phyloP scores from a whole-genome alignment of 257 asterid species.

The Penstemon eatonii region DNA sequence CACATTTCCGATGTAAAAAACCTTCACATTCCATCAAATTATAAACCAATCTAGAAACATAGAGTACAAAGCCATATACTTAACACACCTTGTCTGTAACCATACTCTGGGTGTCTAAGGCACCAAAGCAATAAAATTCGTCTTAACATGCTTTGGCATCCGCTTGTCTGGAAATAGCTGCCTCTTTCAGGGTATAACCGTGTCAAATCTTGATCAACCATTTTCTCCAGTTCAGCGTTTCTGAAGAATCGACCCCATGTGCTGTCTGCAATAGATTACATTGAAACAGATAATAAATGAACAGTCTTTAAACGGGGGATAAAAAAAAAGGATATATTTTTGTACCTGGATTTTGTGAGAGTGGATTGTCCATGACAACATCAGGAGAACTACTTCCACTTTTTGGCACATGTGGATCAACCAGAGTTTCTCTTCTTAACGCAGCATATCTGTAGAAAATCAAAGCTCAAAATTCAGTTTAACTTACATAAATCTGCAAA shows the following conservation, averaged over 20 bases:
- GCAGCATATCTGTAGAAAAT: conserved; percentile 65
- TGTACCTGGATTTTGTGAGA: conserved; percentile 89
- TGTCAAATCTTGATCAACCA: conserved; percentile 96
- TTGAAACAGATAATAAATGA: too few relatives aligned
- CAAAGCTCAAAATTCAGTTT: background rate
- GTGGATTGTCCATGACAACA: conserved; percentile 84
- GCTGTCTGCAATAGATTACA: conserved; percentile 59
- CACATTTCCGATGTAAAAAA: too few relatives aligned
- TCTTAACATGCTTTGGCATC: conserved; percentile 84
- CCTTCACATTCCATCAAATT: background rate
- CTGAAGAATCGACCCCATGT: conserved; percentile 96
- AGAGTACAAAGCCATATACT: conserved; percentile 13
- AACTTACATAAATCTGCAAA: background rate
- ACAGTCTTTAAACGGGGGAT: too few relatives aligned
- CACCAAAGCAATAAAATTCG: conserved; percentile 92
- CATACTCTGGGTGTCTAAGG: conserved; percentile 78
- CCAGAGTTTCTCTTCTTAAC: conserved; percentile 80
- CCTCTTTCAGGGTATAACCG: conserved; percentile 96
- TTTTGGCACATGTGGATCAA: conserved; percentile 79
- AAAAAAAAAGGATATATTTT: background rate
- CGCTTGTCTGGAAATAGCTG: conserved; percentile 89
- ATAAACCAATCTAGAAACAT: too few relatives aligned
- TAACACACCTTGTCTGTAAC: conserved; percentile 81
- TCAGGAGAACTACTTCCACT: conserved; percentile 81
- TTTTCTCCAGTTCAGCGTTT: conserved; percentile 88